A percentile compares a stretch with the other conserved stretches of the same genome.
Evolutionary conservation across 148 eudicot genomes (phyloP).

Genomic region (Pharnaceum exiguum): DNA sequence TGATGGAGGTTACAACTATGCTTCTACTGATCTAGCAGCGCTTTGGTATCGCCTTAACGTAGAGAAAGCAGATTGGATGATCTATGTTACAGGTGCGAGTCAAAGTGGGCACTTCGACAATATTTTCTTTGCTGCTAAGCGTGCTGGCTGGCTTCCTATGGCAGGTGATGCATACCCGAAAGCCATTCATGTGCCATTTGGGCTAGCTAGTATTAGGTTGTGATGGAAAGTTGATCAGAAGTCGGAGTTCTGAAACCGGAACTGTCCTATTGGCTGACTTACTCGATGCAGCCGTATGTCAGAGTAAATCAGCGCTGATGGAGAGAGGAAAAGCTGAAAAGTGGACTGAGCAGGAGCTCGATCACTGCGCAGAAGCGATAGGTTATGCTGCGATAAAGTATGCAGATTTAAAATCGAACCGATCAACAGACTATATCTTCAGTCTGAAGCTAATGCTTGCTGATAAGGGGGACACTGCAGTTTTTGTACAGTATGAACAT

Average conservation of each 20-base stretch:
- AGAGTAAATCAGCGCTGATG: constrained; percentile 61
- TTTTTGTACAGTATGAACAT: no score
- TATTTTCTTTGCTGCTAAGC: constrained; percentile 79
- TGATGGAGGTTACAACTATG: constrained; percentile 96
- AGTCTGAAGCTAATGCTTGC: no score
- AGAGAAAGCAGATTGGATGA: constrained; percentile 94
- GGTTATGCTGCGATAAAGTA: constrained; percentile 99
- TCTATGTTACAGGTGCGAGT: constrained; percentile 92
- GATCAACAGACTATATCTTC: no score
- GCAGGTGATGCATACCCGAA: constrained; percentile 60
- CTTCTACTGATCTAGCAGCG: constrained; percentile 94
- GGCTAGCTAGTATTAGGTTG: constrained; percentile 95
- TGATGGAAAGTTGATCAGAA: constrained; percentile 86
- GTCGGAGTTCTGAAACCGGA: constrained; percentile 87
- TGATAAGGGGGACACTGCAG: no score
- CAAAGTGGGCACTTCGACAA: constrained; percentile 94
- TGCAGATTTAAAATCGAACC: no score
- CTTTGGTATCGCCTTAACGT: constrained; percentile 94
- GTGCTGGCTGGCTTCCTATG: constrained; percentile 91
- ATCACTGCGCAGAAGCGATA: constrained; percentile 84
- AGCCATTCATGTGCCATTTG: constrained; percentile 88
- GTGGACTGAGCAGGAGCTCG: constrained; percentile 81
- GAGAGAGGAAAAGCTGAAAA: constrained; percentile 77
- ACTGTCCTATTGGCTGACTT: constrained; percentile 78
- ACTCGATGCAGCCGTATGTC: constrained; percentile 87